A percentile compares a stretch with the other conserved stretches of the same genome.
Evolutionary conservation across 257 asterid genomes (phyloP).

Genomic region (Nicotiana otophora): DNA sequence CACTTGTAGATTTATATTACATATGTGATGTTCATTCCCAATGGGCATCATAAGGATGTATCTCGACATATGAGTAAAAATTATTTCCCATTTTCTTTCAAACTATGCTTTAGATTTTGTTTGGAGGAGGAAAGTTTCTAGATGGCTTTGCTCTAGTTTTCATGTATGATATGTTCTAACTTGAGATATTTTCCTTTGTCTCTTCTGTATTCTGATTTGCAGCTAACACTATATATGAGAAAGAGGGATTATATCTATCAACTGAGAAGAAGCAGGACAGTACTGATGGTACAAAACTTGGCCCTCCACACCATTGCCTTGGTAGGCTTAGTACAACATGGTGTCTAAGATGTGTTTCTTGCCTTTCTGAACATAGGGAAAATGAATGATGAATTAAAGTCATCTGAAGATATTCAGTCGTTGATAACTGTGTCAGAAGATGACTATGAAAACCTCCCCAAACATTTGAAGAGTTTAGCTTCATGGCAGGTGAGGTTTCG

Average conservation of each 20-base stretch:
- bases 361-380: conserved; percentile 22
- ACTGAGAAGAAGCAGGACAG: conserved; percentile 9
- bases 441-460: conserved; percentile 80
- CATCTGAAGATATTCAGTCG: conserved; percentile 27
- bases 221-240: conserved; percentile 32
- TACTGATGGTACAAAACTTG: conserved; percentile 29
- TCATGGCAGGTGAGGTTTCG: conserved; percentile 71
- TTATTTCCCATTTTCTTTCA: neutral
- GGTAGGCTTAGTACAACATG: neutral
- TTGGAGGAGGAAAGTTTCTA: neutral
- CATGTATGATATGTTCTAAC: neutral
- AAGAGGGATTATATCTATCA: conserved; percentile 30
- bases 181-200: neutral
- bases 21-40: neutral
- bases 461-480: conserved; percentile 59
- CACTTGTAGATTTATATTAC: neutral
- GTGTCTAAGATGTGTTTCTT: conserved; percentile 15
- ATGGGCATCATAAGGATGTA: neutral
- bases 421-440: conserved; percentile 39
- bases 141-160: neutral
- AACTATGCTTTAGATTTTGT: neutral
- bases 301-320: neutral
- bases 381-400: conserved; percentile 19
- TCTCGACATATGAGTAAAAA: neutral
- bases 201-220: conserved; percentile 17